phyloP scores from a whole-genome alignment of 1,284 basidiomycete genomes.

The Blastosporella zonata region DNA sequence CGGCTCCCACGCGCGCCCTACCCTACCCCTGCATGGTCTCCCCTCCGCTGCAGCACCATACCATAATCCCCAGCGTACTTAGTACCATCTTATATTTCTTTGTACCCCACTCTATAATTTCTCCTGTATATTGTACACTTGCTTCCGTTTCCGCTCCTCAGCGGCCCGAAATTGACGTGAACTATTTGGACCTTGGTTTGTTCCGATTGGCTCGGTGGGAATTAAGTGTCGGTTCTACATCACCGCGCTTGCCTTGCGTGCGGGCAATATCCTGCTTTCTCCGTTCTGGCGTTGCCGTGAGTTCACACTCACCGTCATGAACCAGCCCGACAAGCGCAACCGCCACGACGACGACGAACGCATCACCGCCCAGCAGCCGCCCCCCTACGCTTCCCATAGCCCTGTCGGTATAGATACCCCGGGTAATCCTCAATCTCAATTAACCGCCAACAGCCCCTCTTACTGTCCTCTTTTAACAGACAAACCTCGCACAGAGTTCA shows the following conservation, averaged over 20 bases:
- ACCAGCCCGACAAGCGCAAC: conserved; percentile 41
- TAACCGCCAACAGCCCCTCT: conserved; percentile 20
- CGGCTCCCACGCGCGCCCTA: conserved; percentile 40
- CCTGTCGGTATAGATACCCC: conserved; percentile 29
- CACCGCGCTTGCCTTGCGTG: conserved; percentile 41
- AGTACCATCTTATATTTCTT: conserved; percentile 19
- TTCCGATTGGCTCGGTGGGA: conserved; percentile 51
- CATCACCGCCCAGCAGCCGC: conserved; percentile 21
- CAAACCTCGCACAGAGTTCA: conserved; percentile 45
- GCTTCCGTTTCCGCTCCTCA: conserved; percentile 14
- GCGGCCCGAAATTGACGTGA: conserved; percentile 21
- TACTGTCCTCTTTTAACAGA: conserved; percentile 25
- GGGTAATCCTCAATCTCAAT: conserved; percentile 29
- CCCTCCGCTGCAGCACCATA: conserved; percentile 5
- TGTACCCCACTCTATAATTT: conserved; percentile 17
- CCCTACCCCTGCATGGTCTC: conserved; percentile 26
- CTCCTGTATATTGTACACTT: conserved; percentile 13
- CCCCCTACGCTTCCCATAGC: conserved; percentile 20
- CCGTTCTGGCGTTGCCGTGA: conserved; percentile 38
- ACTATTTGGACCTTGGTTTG: conserved; percentile 35
- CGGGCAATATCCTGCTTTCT: conserved; percentile 41
- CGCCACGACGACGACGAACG: conserved; percentile 42
- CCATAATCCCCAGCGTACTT: conserved; percentile 16
- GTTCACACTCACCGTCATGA: conserved; percentile 38
- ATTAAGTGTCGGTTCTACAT: conserved; percentile 39